Conservation (phyloP, 495 filamentous ascomycete species). For the Gamarada debralockiae region DNA sequence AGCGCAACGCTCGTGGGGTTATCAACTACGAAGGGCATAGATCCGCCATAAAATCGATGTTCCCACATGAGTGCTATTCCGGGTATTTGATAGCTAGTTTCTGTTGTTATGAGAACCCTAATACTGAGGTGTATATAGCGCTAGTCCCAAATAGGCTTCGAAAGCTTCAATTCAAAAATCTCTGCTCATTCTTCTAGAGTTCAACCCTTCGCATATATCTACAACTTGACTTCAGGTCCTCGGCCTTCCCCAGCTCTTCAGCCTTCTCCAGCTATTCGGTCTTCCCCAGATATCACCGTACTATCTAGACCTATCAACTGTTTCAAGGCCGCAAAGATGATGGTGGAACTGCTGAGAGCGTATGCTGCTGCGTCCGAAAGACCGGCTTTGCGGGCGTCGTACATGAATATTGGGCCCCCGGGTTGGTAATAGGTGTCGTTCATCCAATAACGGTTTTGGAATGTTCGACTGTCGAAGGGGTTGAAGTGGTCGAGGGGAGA, state of each 20-base stretch:
- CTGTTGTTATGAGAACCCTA: no score
- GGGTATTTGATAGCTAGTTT: constrained; percentile 4
- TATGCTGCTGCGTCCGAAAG: neutral
- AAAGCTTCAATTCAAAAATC: no score
- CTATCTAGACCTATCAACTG: no score
- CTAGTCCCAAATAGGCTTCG: no score
- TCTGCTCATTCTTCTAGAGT: no score
- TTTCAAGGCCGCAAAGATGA: neutral
- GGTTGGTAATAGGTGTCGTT: constrained; percentile 12
- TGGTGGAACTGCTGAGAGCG: neutral
- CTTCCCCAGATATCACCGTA: no score
- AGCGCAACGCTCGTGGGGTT: neutral
- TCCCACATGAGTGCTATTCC: constrained; percentile 14
- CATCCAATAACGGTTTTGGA: constrained; percentile 6
- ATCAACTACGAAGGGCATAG: constrained; percentile 4
- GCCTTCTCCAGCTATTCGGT: no score
- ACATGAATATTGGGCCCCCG: constrained; percentile 13
- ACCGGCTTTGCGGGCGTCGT: constrained; percentile 10
- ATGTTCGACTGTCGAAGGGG: neutral
- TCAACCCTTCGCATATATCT: no score
- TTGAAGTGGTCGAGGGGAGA: constrained; percentile 6
- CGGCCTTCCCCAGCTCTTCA: no score
- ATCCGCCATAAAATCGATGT: constrained; percentile 15
- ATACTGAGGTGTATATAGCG: no score
- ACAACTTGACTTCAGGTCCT: no score